phyloP scores from a whole-genome alignment of 768 basidiomycete genomes.

The Podaxis sp. region DNA sequence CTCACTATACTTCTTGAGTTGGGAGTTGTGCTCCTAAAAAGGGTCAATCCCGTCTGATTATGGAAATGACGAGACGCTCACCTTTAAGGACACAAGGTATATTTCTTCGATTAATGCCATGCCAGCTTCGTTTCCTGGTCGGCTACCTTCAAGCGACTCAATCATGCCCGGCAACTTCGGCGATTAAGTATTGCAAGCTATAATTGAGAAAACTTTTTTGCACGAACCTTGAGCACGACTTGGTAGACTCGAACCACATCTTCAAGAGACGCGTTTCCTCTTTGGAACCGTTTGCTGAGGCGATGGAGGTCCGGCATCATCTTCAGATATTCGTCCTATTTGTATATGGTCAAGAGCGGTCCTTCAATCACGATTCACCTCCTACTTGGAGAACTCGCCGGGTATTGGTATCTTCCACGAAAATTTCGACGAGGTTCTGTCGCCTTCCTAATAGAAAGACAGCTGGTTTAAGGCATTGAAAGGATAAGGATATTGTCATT shows the following conservation, averaged over 20 bases:
- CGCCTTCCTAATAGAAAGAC: slow-evolving; percentile 60
- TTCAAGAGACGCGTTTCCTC: slow-evolving; percentile 79
- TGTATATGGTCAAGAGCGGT: neutral
- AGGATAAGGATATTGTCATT: slow-evolving; percentile 27
- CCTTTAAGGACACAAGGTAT: slow-evolving; percentile 65
- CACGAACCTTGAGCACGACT: slow-evolving; percentile 74
- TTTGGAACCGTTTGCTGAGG: slow-evolving; percentile 89
- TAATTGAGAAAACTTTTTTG: neutral
- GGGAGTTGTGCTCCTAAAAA: slow-evolving; percentile 60
- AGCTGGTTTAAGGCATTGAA: neutral
- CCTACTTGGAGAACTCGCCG: slow-evolving; percentile 73
- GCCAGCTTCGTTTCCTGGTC: slow-evolving; percentile 45
- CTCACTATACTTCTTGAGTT: slow-evolving; percentile 77
- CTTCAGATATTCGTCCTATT: slow-evolving; percentile 83
- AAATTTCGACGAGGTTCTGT: slow-evolving; percentile 84
- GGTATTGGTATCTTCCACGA: slow-evolving; percentile 75
- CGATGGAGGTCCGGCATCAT: slow-evolving; percentile 93
- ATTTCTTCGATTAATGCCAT: slow-evolving; percentile 59
- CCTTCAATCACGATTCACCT: neutral
- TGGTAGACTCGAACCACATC: slow-evolving; percentile 97
- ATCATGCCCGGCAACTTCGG: slow-evolving; percentile 74
- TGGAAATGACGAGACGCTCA: slow-evolving; percentile 26
- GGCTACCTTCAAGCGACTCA: slow-evolving; percentile 53
- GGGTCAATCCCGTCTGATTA: neutral
- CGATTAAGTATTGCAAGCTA: neutral